These are phyloP conservation scores for Citrullus mucosospermus DNA, from an alignment of 306 rosid genomes.

Conservation along the genomic window DNA sequence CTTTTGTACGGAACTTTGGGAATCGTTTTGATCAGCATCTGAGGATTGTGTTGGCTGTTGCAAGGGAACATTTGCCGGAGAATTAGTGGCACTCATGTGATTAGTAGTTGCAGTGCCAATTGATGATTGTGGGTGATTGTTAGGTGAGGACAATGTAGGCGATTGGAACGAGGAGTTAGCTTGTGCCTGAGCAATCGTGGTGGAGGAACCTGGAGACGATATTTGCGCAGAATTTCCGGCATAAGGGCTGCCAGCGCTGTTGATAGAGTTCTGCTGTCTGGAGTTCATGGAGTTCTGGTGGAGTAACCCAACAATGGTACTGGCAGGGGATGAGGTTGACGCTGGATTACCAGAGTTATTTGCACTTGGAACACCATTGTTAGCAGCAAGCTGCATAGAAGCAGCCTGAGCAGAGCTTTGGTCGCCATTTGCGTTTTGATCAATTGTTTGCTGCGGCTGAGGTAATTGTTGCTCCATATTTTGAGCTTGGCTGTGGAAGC, in stretches of 20 bases:
- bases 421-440: slow-evolving; percentile 47
- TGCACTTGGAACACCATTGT: slow-evolving; percentile 62
- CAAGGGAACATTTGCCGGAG: slow-evolving; percentile 63
- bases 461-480: slow-evolving; percentile 55
- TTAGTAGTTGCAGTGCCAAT: slow-evolving; percentile 45
- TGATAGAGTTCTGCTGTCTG: slow-evolving; percentile 46
- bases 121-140: slow-evolving; percentile 66
- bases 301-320: slow-evolving; percentile 90
- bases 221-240: slow-evolving; percentile 70
- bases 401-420: slow-evolving; percentile 48
- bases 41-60: slow-evolving; percentile 72
- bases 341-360: slow-evolving; percentile 48
- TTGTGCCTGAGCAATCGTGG: slow-evolving; percentile 54
- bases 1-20: slow-evolving; percentile 82
- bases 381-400: slow-evolving; percentile 18
- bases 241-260: slow-evolving; percentile 42
- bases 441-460: slow-evolving; percentile 39
- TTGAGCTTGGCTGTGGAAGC: slow-evolving; percentile 54
- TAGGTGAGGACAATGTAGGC: slow-evolving; percentile 61
- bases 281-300: slow-evolving; percentile 91
- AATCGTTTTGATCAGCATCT: slow-evolving; percentile 59
- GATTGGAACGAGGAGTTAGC: slow-evolving; percentile 77
- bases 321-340: slow-evolving; percentile 59
- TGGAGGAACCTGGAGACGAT: slow-evolving; percentile 80
- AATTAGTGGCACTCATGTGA: slow-evolving; percentile 58